Evolutionary conservation across 2,329 filamentous ascomycete genomes (phyloP).

Genomic region (Scleromitrula shiraiana): DNA sequence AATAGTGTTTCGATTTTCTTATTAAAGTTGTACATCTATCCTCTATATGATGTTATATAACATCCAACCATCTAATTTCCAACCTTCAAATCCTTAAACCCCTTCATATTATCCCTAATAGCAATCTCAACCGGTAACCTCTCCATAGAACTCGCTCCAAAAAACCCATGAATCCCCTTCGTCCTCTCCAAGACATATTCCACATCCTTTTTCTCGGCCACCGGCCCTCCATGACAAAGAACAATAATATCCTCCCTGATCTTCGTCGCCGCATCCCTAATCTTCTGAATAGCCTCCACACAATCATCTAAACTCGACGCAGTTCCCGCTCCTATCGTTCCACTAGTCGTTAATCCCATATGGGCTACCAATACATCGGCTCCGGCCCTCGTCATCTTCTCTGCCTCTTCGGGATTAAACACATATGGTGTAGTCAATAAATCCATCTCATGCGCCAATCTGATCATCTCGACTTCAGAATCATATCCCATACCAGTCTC

Average conservation of each 20-base stretch:
- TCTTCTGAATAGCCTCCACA: slow-evolving; percentile 52
- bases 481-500: slow-evolving; percentile 65
- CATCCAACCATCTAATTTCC: too few relatives aligned
- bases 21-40: too few relatives aligned
- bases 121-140: slow-evolving; percentile 59
- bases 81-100: slow-evolving; percentile 37
- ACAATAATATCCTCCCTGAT: slow-evolving; percentile 54
- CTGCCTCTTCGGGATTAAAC: slow-evolving; percentile 54
- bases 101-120: slow-evolving; percentile 48
- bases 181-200: slow-evolving; percentile 53
- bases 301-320: slow-evolving; percentile 58
- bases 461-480: slow-evolving; percentile 59
- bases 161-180: slow-evolving; percentile 62
- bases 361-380: slow-evolving; percentile 62
- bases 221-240: slow-evolving; percentile 63
- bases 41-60: too few relatives aligned
- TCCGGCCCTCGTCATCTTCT: slow-evolving; percentile 54
- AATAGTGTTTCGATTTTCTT: too few relatives aligned
- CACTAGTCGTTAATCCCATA: slow-evolving; percentile 58
- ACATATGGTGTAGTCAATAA: slow-evolving; percentile 64
- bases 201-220: slow-evolving; percentile 56
- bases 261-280: slow-evolving; percentile 49
- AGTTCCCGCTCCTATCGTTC: slow-evolving; percentile 55
- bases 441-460: slow-evolving; percentile 48
- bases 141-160: slow-evolving; percentile 64